Conservation (phyloP, 306 rosid species). For the Pyrus betulifolia region DNA sequence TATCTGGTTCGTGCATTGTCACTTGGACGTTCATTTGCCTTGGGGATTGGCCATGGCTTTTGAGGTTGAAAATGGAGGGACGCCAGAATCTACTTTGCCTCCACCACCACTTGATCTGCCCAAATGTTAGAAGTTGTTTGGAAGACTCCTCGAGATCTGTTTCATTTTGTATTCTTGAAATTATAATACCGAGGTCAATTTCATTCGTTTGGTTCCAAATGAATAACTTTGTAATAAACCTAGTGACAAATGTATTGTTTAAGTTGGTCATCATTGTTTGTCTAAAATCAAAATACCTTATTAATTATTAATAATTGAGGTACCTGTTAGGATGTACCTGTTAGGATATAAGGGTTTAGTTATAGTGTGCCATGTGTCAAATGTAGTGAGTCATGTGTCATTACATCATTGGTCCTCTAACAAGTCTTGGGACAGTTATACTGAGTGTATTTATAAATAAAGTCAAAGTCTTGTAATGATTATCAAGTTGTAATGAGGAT, state of each 20-base stretch:
- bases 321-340: too few relatives aligned
- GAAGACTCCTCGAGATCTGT: neutral
- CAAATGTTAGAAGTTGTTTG: too few relatives aligned
- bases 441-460: too few relatives aligned
- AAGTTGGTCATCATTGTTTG: neutral
- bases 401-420: too few relatives aligned
- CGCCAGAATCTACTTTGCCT: slow-evolving; percentile 29
- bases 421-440: too few relatives aligned
- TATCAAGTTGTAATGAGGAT: too few relatives aligned
- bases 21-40: slow-evolving; percentile 56
- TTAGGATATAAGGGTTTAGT: too few relatives aligned
- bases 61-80: slow-evolving; percentile 38
- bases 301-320: too few relatives aligned
- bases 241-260: neutral
- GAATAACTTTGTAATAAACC: neutral
- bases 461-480: too few relatives aligned
- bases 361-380: too few relatives aligned
- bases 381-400: too few relatives aligned
- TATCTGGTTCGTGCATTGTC: slow-evolving; percentile 60
- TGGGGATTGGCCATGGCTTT: slow-evolving; percentile 58
- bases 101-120: slow-evolving; percentile 35
- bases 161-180: neutral
- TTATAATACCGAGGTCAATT: neutral
- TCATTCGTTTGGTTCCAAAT: neutral
- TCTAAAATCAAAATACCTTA: neutral